Evolutionary conservation across 2,329 filamentous ascomycete species (phyloP).

Genomic region (Paecilomyces sp.): DNA sequence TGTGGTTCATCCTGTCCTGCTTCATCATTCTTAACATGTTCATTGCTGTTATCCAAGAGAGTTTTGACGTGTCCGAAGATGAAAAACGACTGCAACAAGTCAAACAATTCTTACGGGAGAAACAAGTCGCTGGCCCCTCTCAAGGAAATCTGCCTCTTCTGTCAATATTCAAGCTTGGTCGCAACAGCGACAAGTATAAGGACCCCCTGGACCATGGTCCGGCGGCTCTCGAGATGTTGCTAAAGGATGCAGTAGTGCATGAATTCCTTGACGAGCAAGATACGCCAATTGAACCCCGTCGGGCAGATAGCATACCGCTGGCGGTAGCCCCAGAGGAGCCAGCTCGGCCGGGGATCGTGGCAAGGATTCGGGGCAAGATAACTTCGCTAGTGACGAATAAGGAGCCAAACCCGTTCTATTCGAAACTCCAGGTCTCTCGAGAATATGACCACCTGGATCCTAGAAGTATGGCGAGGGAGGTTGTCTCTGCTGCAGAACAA

Average conservation of each 20-base stretch:
- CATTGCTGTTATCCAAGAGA: conserved; percentile 99
- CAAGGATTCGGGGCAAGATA: conserved; percentile 56
- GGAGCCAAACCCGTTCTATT: conserved; percentile 94
- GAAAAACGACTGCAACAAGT: conserved; percentile 97
- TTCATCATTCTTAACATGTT: conserved; percentile 99
- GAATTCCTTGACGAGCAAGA: conserved; percentile 82
- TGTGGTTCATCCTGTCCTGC: conserved; percentile 93
- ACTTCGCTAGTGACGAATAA: conserved; percentile 51
- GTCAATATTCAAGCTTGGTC: conserved; percentile 54
- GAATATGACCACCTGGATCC: conserved; percentile 76
- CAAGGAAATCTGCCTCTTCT: conserved; percentile 61
- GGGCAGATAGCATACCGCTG: conserved; percentile 19
- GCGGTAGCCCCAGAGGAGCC: conserved; percentile 30
- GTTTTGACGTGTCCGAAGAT: conserved; percentile 97
- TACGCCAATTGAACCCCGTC: conserved; percentile 18
- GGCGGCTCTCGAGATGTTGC: conserved; percentile 87
- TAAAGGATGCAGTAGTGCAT: conserved; percentile 90
- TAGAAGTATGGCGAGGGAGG: conserved; percentile 81
- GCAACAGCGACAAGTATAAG: conserved; percentile 54
- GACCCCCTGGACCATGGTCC: conserved; percentile 90
- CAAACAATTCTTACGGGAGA: conserved; percentile 85
- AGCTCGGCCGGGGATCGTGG: conserved; percentile 52
- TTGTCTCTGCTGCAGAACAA: conserved; percentile 72
- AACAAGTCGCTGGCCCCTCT: conserved; percentile 65
- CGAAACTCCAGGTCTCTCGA: conserved; percentile 63